Conservation (phyloP, 108 stramenopile species). For the Mediolabrus comicus region DNA sequence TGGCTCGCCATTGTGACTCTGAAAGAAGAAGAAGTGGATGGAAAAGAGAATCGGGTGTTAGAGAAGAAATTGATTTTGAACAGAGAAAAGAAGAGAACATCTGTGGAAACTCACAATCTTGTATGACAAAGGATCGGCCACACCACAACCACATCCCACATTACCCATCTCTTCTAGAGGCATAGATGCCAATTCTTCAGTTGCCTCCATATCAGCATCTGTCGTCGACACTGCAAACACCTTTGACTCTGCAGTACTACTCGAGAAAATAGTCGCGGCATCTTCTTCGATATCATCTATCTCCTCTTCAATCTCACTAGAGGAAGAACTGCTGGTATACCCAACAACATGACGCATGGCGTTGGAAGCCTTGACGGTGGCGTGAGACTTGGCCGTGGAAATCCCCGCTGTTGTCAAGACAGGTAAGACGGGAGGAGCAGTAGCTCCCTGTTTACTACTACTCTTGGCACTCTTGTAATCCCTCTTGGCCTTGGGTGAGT, state of each 20-base stretch:
- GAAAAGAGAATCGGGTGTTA: not conserved
- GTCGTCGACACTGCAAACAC: not conserved
- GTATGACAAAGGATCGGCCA: not conserved
- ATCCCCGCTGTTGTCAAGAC: not conserved
- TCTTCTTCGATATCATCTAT: not conserved
- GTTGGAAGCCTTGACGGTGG: not conserved
- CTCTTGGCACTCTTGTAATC: not conserved
- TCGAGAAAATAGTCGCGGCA: not conserved
- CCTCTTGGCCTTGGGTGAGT: conserved; percentile 7
- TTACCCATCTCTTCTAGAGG: not conserved
- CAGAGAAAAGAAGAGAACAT: not conserved
- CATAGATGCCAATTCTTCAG: not conserved
- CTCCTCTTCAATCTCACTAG: too few relatives aligned
- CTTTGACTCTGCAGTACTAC: not conserved
- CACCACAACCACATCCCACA: not conserved
- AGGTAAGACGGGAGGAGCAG: not conserved
- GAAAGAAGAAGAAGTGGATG: not conserved
- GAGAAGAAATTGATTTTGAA: not conserved
- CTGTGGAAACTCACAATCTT: not conserved
- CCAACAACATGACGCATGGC: not conserved
- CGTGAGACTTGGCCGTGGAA: not conserved
- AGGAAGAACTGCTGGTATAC: too few relatives aligned
- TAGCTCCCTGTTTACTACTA: not conserved
- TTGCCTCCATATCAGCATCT: not conserved
- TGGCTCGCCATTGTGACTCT: conserved; percentile 20